phyloP scores from a whole-genome alignment of 208 protist genomes.

The Wallacemonas sp. region DNA sequence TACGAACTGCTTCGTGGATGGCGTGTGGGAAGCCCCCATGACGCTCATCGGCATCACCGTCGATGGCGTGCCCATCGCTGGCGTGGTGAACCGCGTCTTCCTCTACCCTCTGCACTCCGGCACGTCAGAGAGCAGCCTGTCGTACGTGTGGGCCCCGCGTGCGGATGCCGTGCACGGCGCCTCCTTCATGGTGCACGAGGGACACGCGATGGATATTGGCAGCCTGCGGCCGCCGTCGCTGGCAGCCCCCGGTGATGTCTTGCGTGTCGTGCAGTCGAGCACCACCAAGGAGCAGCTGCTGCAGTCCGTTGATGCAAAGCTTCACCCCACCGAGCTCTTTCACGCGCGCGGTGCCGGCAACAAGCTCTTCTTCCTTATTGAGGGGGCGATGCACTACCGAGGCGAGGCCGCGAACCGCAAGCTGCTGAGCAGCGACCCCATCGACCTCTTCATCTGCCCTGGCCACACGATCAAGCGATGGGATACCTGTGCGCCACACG shows the following conservation, averaged over 20 bases:
- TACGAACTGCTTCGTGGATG: conserved; percentile 75
- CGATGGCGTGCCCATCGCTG: conserved; percentile 56
- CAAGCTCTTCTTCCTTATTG: conserved; percentile 50
- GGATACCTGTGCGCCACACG: conserved; percentile 79
- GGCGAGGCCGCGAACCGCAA: too few relatives aligned
- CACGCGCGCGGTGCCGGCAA: conserved; percentile 45
- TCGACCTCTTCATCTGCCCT: conserved; percentile 67
- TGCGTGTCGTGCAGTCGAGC: conserved; percentile 36
- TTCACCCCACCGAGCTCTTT: conserved; percentile 20
- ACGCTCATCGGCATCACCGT: conserved; percentile 77
- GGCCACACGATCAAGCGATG: conserved; percentile 60
- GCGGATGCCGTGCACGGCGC: not conserved
- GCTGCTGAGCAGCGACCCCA: not conserved
- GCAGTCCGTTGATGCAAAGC: conserved; percentile 13
- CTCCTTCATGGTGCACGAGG: conserved; percentile 51
- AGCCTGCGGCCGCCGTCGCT: not conserved
- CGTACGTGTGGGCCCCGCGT: conserved; percentile 37
- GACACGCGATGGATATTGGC: conserved; percentile 10
- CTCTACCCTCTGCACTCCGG: conserved; percentile 16
- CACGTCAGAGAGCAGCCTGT: conserved; percentile 15
- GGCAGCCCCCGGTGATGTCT: not conserved
- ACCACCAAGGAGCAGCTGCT: conserved; percentile 37
- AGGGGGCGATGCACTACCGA: conserved; percentile 21
- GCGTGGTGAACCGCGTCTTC: conserved; percentile 69
- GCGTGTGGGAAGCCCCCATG: conserved; percentile 60